A percentile compares a stretch with the other conserved stretches of the same genome.
phyloP scores from a whole-genome alignment of 2,329 filamentous ascomycete genomes.

The Microthyrium microscopicum region DNA sequence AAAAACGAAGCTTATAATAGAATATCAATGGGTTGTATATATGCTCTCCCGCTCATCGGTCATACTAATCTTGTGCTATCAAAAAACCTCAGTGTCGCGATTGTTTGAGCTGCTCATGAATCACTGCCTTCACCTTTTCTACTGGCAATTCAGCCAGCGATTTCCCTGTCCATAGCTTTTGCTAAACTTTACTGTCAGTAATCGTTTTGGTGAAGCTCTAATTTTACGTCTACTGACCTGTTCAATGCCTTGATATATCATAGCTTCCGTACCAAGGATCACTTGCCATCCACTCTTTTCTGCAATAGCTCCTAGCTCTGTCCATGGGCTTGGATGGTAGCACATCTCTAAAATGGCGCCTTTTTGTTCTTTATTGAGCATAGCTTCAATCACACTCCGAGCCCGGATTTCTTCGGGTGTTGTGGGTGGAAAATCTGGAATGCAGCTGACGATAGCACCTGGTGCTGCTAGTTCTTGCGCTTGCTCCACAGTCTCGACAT shows the following conservation, averaged over 20 bases:
- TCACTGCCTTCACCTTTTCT: constrained; percentile 38
- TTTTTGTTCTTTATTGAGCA: constrained; percentile 34
- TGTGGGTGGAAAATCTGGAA: constrained; percentile 59
- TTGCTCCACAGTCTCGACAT: constrained; percentile 45
- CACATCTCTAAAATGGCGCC: constrained; percentile 68
- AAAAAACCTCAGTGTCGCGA: not conserved
- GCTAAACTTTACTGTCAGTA: constrained; percentile 12
- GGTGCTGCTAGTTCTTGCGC: constrained; percentile 41
- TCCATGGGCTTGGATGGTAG: constrained; percentile 59
- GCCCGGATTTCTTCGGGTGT: constrained; percentile 45
- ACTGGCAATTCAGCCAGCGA: constrained; percentile 42
- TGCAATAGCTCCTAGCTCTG: constrained; percentile 46
- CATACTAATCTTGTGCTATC: not conserved
- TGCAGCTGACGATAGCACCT: constrained; percentile 53
- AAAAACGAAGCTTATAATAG: too few species aligned
- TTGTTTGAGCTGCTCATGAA: constrained; percentile 16
- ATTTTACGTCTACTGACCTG: constrained; percentile 27
- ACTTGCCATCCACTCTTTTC: constrained; percentile 52
- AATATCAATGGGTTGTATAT: not conserved
- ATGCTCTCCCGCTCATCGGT: not conserved
- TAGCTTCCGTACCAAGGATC: constrained; percentile 57
- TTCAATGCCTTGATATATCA: constrained; percentile 64
- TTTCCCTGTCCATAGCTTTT: constrained; percentile 45
- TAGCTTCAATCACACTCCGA: constrained; percentile 36
- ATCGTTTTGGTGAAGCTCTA: not conserved